Base-by-base conservation (phyloP, 192 early-diverging fungal species). In the Gonapodya sp. region DNA sequence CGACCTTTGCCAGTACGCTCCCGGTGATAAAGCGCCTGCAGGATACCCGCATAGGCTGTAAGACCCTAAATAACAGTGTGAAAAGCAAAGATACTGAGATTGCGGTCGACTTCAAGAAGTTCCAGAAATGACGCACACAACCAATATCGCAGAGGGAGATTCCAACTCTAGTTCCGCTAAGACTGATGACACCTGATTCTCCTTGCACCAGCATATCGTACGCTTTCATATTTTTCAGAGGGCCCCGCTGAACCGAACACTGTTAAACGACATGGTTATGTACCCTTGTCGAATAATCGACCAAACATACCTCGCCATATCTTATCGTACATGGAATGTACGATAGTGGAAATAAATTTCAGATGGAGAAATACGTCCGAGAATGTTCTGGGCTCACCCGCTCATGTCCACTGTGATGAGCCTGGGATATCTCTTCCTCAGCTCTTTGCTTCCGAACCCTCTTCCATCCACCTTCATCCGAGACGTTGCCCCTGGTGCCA, bases 1-100 rank as follows among this genome's bases (percentile, higher is more conserved):
- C 75, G 75, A 18, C 75, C 75, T 77, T 77, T 77, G 2, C 75
- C 75, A 14, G 75, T 77, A 33, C 75, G 75, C 30, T 77, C 75
- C 8, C 75, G 75, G 31, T 18, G 30, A 33, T 77, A 77, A 2
- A 77, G 75, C 8, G 75, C 75, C 34, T 77, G 75, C 2, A 77
- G 34, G 8, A 77, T 31, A 32, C 30, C 75, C 16, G 75, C 2
- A 33, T 32, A 34, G 8, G 75, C 18, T 2, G 75, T 16, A 8
- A 77, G 30, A 32, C 75, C 46, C 46, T 64, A 64, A 24, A 8
- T 8, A 64, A 8, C 8, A 64, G 8, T 8, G 46, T 24, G 46
- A 8, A 8, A 64, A 64, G 46, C 8, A 64, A 64, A 64, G n/a
- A n/a, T n/a, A n/a, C n/a, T 64, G 46, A 64, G 46, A 24, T n/a